phyloP scores from a whole-genome alignment of 2,329 filamentous ascomycete genomes.

The Calonectria pseudoreteaudii region DNA sequence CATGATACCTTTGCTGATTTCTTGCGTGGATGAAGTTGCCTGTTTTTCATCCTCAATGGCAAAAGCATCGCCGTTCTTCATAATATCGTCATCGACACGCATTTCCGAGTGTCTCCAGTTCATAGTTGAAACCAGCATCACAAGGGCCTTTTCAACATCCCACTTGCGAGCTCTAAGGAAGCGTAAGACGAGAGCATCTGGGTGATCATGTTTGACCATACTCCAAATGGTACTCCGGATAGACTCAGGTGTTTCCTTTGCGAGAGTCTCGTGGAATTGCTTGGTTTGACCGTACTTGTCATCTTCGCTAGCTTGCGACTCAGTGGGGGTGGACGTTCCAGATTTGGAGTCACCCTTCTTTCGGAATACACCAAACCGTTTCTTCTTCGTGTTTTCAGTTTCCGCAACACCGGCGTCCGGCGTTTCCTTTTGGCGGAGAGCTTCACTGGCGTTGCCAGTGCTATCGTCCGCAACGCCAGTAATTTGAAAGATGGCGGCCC shows the following conservation, averaged over 20 bases:
- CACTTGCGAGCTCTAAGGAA: conserved; percentile 56
- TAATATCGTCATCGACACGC: conserved; percentile 90
- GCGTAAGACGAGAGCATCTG: conserved; percentile 71
- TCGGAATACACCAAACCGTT: conserved; percentile 77
- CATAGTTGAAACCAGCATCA: conserved; percentile 76
- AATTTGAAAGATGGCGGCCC: conserved; percentile 80
- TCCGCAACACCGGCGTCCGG: conserved; percentile 41
- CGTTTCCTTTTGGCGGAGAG: conserved; percentile 32
- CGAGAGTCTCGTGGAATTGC: conserved; percentile 85
- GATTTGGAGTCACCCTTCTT: conserved; percentile 66
- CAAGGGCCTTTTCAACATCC: conserved; percentile 52
- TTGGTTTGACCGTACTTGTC: conserved; percentile 96
- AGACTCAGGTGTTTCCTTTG: conserved; percentile 80
- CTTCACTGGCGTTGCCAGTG: conserved; percentile 39
- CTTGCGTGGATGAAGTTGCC: conserved; percentile 71
- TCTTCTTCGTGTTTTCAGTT: conserved; percentile 77
- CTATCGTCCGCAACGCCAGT: conserved; percentile 68
- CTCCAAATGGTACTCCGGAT: conserved; percentile 87
- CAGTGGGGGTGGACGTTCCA: conserved; percentile 49
- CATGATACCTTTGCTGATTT: conserved; percentile 80
- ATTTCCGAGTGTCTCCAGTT: conserved; percentile 88
- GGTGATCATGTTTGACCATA: conserved; percentile 96
- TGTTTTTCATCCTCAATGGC: conserved; percentile 70
- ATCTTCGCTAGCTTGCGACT: conserved; percentile 65
- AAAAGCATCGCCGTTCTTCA: conserved; percentile 78